These are phyloP conservation scores for Vitrella brassicaformis DNA, from an alignment of 73 alveolate genomes.

Conservation along the genomic window DNA sequence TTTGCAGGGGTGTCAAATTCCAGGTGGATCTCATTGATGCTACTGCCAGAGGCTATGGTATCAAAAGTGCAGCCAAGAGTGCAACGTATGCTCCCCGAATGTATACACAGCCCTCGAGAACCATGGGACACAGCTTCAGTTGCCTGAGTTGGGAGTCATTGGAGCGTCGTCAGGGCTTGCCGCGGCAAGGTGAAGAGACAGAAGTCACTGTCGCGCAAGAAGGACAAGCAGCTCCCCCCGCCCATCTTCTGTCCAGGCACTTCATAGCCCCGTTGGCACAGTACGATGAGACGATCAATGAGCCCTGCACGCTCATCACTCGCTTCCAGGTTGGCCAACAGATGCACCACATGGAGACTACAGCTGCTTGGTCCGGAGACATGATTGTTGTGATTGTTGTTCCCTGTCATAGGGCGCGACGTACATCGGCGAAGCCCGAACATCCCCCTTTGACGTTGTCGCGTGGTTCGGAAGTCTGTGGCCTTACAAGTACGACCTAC, in stretches of 20 bases:
- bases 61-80: too few relatives aligned
- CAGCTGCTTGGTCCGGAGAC: slow-evolving; percentile 66
- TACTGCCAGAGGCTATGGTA: slow-evolving; percentile 59
- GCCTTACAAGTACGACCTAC: slow-evolving; percentile 68
- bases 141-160: slow-evolving; percentile 84
- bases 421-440: slow-evolving; percentile 42
- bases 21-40: slow-evolving; percentile 46
- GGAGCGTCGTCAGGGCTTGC: slow-evolving; percentile 77
- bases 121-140: slow-evolving; percentile 55
- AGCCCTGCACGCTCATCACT: neutral
- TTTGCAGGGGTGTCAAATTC: slow-evolving; percentile 66
- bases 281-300: neutral
- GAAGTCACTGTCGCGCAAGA: too few relatives aligned
- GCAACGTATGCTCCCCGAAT: too few relatives aligned
- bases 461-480: slow-evolving; percentile 84
- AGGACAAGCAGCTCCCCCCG: too few relatives aligned
- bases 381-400: slow-evolving; percentile 44
- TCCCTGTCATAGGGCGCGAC: slow-evolving; percentile 51
- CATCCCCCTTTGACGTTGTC: slow-evolving; percentile 66
- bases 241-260: too few relatives aligned
- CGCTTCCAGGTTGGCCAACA: neutral
- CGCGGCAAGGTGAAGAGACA: too few relatives aligned
- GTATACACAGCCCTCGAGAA: too few relatives aligned
- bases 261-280: slow-evolving; percentile 32
- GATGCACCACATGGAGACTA: too few relatives aligned